phyloP scores from a whole-genome alignment of 139 green algal genomes.

The Micractinium sp. region DNA sequence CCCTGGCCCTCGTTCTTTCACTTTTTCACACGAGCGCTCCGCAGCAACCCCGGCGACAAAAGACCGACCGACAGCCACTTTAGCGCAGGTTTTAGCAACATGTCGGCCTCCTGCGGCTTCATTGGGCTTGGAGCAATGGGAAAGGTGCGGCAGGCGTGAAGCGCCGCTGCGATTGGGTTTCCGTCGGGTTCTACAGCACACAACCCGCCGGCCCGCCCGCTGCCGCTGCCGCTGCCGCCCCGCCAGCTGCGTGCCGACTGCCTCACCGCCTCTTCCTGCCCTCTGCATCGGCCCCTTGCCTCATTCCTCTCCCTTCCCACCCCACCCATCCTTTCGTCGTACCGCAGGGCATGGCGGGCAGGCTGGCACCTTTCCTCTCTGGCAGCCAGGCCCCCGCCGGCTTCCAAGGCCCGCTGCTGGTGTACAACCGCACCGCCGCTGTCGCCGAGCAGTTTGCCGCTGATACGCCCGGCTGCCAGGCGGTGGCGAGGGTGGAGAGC shows the following conservation, averaged over 20 bases:
- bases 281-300: background rate
- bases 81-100: too few relatives aligned
- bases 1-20: too few relatives aligned
- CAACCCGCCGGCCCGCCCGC: background rate
- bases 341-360: slow-evolving; percentile 8
- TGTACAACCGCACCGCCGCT: slow-evolving; percentile 22
- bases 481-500: background rate
- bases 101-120: background rate
- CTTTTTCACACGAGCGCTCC: too few relatives aligned
- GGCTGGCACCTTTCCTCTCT: background rate
- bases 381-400: background rate
- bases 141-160: background rate
- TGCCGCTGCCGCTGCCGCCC: too few relatives aligned
- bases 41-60: too few relatives aligned
- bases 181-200: background rate
- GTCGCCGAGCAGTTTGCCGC: slow-evolving; percentile 4
- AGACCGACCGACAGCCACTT: too few relatives aligned
- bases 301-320: background rate
- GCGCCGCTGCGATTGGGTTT: background rate
- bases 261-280: too few relatives aligned
- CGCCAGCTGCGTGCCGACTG: background rate
- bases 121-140: slow-evolving; percentile 42
- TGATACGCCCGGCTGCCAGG: background rate
- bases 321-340: background rate
- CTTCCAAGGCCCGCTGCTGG: slow-evolving; percentile 1